Conservation (phyloP, 2,329 filamentous ascomycete species). For the Neophaeococcomyces aloes region DNA sequence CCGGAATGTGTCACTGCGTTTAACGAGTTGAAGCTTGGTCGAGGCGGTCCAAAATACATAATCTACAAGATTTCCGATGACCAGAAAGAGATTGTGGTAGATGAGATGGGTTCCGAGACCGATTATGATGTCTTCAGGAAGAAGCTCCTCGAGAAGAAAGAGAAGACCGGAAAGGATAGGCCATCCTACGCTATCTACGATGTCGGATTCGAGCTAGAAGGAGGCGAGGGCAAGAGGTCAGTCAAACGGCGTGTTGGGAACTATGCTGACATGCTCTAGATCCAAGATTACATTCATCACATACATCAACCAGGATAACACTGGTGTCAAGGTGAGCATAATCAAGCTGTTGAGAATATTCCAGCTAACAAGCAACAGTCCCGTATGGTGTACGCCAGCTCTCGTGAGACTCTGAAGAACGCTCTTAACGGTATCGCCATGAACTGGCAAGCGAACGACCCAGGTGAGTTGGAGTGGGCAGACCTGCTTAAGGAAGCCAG, state of each 20-base stretch:
- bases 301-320: constrained; percentile 23
- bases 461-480: constrained; percentile 26
- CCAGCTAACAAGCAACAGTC: constrained; percentile 25
- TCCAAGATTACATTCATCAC: constrained; percentile 44
- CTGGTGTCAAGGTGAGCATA: constrained; percentile 21
- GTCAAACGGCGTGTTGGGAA: constrained; percentile 8
- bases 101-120: constrained; percentile 33
- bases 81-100: constrained; percentile 40
- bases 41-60: constrained; percentile 38
- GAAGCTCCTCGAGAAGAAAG: constrained; percentile 34
- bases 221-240: constrained; percentile 40
- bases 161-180: constrained; percentile 33
- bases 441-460: constrained; percentile 27
- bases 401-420: constrained; percentile 39
- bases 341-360: not conserved
- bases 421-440: constrained; percentile 33
- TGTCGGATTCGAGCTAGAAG: constrained; percentile 39
- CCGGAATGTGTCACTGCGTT: constrained; percentile 38
- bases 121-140: constrained; percentile 40
- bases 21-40: constrained; percentile 39
- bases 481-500: constrained; percentile 26
- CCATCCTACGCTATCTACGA: constrained; percentile 43
- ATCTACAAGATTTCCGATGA: constrained; percentile 44
- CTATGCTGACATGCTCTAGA: constrained; percentile 22
- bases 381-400: constrained; percentile 43